Evolutionary conservation across 2,329 filamentous ascomycete genomes (phyloP).

Genomic region (Beauveria caledonica): DNA sequence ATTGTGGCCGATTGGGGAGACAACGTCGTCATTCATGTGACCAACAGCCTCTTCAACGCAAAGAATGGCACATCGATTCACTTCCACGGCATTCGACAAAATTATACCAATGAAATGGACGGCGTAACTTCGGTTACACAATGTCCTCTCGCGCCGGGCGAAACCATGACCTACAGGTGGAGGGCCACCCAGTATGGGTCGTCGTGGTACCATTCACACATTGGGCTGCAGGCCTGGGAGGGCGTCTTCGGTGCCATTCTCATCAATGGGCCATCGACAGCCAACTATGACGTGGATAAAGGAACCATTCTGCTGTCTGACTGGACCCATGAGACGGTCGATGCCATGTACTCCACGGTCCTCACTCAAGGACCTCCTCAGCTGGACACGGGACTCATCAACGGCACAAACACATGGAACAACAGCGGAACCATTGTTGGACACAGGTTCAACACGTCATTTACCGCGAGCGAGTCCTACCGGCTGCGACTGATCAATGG

Average conservation of each 20-base stretch:
- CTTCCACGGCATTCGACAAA: constrained; percentile 54
- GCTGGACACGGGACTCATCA: constrained; percentile 38
- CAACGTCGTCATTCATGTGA: constrained; percentile 33
- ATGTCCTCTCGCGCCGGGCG: constrained; percentile 42
- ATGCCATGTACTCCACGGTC: not conserved
- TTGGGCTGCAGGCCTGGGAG: constrained; percentile 38
- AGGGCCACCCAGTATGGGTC: constrained; percentile 46
- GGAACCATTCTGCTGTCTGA: constrained; percentile 51
- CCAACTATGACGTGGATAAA: constrained; percentile 55
- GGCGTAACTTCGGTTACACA: constrained; percentile 44
- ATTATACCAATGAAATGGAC: constrained; percentile 45
- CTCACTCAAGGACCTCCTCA: not conserved
- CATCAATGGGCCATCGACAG: constrained; percentile 50
- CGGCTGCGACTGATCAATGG: constrained; percentile 41
- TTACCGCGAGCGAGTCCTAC: constrained; percentile 35
- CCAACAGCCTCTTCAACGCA: constrained; percentile 47
- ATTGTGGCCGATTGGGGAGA: constrained; percentile 46
- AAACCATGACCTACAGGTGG: constrained; percentile 49
- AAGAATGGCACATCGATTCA: constrained; percentile 47
- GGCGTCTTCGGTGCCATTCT: constrained; percentile 53
- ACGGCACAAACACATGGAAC: constrained; percentile 23
- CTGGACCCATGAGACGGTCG: constrained; percentile 37
- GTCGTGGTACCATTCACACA: constrained; percentile 56
- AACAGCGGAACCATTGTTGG: constrained; percentile 20
- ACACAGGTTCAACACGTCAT: constrained; percentile 27